Evolutionary conservation across 345 rosid genomes (phyloP), one percentile per base, ranked within the genome.

Genomic region (Camelina laxa): DNA sequence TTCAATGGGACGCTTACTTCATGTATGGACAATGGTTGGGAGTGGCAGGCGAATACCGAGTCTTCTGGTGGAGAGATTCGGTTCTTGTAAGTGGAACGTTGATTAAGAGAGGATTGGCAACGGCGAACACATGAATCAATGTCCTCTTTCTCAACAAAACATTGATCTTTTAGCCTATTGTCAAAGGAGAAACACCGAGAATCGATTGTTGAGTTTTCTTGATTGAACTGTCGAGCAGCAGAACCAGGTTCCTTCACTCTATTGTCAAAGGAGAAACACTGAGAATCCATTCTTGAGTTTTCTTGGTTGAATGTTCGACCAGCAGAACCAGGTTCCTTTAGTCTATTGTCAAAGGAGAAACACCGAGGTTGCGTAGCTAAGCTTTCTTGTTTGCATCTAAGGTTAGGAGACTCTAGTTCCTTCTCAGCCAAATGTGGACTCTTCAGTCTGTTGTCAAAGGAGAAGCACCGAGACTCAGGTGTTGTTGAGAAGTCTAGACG

Each of bases 31-130:
- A 82, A 75, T 35, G 95, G 92, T 80, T 91, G 96, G 14, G 97
- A 91, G 74, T 87, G 96, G 78, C 91, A 90, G 16, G 87, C 87
- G 3, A 88, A 85, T 38, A 77, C 65, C 35, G 85, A 78, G 42
- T 87, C 91, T 55, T 67, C 89, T 31, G 81, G 83, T 75, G 94
- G 86, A 66, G 85, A 62, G 10, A 79, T 74, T 65, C 78, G 83
- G 36, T 65, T 81, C 4, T 84, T 75, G 67, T 84, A 87, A 61
- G 83, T 78, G 31, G 96, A 84, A 70, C 74, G 85, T 39, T 89
- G 94, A 35, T 96, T 92, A 61, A 95, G 83, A 3, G 96, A 39
- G 47, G 99, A 95, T 72, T 95, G 91, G 73, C 96, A 92, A 7
- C 91, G 92, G 21, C 89, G 87, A 57, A 91, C 90, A 50, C 84